Base-by-base conservation (phyloP, 192 early-diverging fungal species). In the Podila horticola region DNA sequence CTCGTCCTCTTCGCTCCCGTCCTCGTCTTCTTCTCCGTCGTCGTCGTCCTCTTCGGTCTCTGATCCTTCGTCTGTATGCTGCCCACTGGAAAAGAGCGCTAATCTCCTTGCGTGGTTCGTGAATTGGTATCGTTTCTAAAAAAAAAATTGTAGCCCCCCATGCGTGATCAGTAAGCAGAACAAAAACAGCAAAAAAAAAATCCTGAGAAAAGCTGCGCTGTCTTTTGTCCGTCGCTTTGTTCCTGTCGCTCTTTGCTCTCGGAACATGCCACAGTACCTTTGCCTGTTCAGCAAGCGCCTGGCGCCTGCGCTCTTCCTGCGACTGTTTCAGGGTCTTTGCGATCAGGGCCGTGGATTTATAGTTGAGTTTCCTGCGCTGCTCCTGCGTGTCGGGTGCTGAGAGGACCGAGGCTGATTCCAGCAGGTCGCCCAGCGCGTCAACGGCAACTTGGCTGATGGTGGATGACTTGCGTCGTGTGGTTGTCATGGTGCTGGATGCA, bases 51-150 rank as follows among this genome's bases (percentile, higher is more conserved):
- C 82, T 34, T 72, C 66, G 19, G 74, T 73, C 10, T 41, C 69
- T 20, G 68, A 67, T 13, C 67, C 71, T 26, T 60, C 83, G 20
- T 75, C 82, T 28, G 75, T 64, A 13, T 28, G 67, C 58, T 75
- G 49, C 49, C 82, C 81, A 31, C 50, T 74, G 7, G 83, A 74
- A 71, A 74, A 86, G 2, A 84, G 63, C 0, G 83, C 85, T n/a
- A 86, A 62, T 58, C 79, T 84, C 58, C 85, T 69, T 28, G 85
- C 85, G 62, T 84, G 85, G 38, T 79, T 75, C 26, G 75, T 79
- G 58, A 84, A 74, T 60, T 84, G 79, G 15, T 76, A 75, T 62
- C 83, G 74, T 64, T 82, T 79, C 85, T 86, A 62, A 0, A 60
- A 17, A 28, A 7, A 36, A 15, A 45, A 24, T 28, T 4, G 38